Evolutionary conservation across 2,329 filamentous ascomycete species (phyloP).

Genomic region (Hypoxylon sp.): DNA sequence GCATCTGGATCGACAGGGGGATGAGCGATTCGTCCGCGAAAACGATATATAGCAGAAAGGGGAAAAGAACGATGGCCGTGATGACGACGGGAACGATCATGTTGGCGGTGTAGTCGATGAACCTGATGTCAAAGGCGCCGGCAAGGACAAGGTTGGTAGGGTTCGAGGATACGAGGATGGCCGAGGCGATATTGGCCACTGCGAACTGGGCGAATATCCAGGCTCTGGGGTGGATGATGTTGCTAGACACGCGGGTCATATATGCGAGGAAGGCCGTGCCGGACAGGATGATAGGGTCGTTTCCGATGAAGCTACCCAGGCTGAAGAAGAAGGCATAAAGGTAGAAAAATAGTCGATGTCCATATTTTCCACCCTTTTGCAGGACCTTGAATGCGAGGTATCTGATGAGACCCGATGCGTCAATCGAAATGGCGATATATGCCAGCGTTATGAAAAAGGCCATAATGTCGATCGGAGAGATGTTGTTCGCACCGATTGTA

Average conservation of each 20-base stretch:
- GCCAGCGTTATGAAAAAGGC: conserved; percentile 78
- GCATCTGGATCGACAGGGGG: conserved; percentile 74
- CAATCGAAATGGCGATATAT: conserved; percentile 82
- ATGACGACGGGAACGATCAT: conserved; percentile 78
- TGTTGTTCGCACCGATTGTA: conserved; percentile 73
- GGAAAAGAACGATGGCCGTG: conserved; percentile 76
- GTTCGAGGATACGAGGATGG: conserved; percentile 81
- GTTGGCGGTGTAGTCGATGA: conserved; percentile 80
- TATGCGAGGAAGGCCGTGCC: conserved; percentile 81
- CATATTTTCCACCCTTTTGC: conserved; percentile 73
- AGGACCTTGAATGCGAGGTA: conserved; percentile 78
- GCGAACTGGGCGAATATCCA: conserved; percentile 81
- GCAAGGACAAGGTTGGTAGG: conserved; percentile 81
- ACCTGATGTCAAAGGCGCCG: conserved; percentile 77
- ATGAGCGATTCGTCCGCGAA: conserved; percentile 74
- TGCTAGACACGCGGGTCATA: conserved; percentile 80
- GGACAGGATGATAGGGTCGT: conserved; percentile 80
- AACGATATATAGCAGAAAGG: conserved; percentile 76
- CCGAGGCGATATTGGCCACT: conserved; percentile 78
- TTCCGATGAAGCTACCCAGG: conserved; percentile 76
- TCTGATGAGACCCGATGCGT: conserved; percentile 78
- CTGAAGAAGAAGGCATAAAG: conserved; percentile 79
- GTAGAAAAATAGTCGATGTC: conserved; percentile 76
- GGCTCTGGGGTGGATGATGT: conserved; percentile 76
- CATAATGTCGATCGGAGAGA: conserved; percentile 79